phyloP scores from a whole-genome alignment of 345 rosid genomes.

The Physaria fendleri region DNA sequence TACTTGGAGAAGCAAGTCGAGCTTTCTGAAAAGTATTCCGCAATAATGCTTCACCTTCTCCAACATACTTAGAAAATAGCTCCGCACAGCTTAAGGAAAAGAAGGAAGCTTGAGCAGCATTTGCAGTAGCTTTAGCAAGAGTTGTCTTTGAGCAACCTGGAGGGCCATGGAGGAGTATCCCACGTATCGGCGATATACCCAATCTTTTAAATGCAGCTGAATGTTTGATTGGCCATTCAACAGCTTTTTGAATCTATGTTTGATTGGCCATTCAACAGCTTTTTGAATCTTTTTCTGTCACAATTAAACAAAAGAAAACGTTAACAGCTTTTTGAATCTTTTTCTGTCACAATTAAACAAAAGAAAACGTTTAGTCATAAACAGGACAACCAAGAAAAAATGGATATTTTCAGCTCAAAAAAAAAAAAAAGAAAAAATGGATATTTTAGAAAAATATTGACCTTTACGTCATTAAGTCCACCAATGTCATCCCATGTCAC shows the following conservation, averaged over 20 bases:
- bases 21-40: slow-evolving; percentile 87
- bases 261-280: too few relatives aligned
- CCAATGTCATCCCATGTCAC: slow-evolving; percentile 93
- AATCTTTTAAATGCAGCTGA: slow-evolving; percentile 59
- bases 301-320: too few relatives aligned
- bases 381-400: background rate
- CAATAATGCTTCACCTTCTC: slow-evolving; percentile 93
- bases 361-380: background rate
- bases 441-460: slow-evolving; percentile 10
- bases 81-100: slow-evolving; percentile 93
- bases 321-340: slow-evolving; percentile 83
- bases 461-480: slow-evolving; percentile 69
- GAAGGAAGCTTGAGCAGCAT: slow-evolving; percentile 90
- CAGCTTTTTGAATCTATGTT: too few relatives aligned
- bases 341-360: slow-evolving; percentile 45
- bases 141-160: too few relatives aligned
- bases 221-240: slow-evolving; percentile 96
- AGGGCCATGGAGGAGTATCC: too few relatives aligned
- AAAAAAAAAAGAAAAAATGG: too few relatives aligned
- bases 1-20: slow-evolving; percentile 88
- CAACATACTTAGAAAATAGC: slow-evolving; percentile 92
- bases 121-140: slow-evolving; percentile 89
- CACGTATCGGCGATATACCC: too few relatives aligned
- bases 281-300: slow-evolving; percentile 78
- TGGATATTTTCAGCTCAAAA: too few relatives aligned